Base-by-base conservation (phyloP, 2,329 filamentous ascomycete species). In the Trichoderma endophyticum region DNA sequence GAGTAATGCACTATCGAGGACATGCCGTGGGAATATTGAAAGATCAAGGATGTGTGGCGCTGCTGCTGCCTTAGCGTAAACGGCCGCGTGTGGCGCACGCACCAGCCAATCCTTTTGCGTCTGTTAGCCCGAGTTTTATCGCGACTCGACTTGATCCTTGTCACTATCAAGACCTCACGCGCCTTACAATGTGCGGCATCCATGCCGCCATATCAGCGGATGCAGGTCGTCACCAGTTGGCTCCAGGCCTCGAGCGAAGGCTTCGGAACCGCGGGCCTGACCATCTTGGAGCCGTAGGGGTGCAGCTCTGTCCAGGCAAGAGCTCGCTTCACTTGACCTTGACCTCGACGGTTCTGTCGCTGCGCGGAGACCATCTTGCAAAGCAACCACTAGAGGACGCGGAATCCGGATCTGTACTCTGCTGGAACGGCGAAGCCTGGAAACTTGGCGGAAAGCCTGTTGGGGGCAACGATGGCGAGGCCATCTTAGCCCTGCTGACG, bases 371-470 rank as follows among this genome's bases (percentile, higher is more conserved):
- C 64, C 84, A 88, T 73, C 79, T 96, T 64, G 89, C 91, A 7
- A 79, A 83, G 39, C 96, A 98, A 80, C 96, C 96, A 2, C 87
- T 97, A 4, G 80, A 87, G 56, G 88, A 92, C 75, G 48, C 78
- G 3, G 74, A 76, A 0, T 86, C 86, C 0, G 85, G 86, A 4
- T 93, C 91, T 1, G 84, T 93, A 1, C 85, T 99, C 2, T 98
- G 95, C 86, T 99, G 96, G 96, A 99, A 99, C 78, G 96, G 96
- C 57, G 96, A 99, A 80, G 95, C 94, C 1, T 99, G 96, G 96
- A 91, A 88, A 71, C 86, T 97, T 64, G 82, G 81, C 9, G 86
- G 86, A 39, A 76, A 86, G 11, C 77, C 80, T 1, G 84, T 97
- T n/a, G 72, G 78, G 6, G 92, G 90, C 71, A 98, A 97, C 78